Conservation (phyloP, 176 grass and related monocot species). For the Elymus sibiricus region DNA sequence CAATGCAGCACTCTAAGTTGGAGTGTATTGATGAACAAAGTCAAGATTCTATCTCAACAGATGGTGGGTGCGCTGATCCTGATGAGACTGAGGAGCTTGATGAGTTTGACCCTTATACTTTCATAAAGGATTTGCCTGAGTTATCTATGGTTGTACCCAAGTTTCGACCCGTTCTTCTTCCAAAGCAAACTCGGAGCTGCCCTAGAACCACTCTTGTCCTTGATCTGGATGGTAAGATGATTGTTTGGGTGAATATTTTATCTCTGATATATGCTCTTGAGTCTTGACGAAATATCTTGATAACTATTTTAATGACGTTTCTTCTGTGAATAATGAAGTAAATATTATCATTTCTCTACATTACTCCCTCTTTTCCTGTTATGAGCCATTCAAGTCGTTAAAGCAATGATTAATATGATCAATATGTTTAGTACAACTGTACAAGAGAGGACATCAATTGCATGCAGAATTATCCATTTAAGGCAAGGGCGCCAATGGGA, state of each 20-base stretch:
- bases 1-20: slow-evolving; percentile 76
- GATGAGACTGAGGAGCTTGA: slow-evolving; percentile 60
- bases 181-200: slow-evolving; percentile 95
- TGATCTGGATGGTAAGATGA: slow-evolving; percentile 84
- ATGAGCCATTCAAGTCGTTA: neutral
- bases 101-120: slow-evolving; percentile 78
- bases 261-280: neutral
- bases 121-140: slow-evolving; percentile 85
- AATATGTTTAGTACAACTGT: neutral
- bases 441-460: neutral
- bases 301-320: neutral
- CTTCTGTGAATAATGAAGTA: neutral
- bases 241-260: neutral
- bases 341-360: neutral
- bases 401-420: neutral
- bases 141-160: slow-evolving; percentile 81
- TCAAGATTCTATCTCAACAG: slow-evolving; percentile 70
- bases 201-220: slow-evolving; percentile 80
- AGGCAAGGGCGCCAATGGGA: neutral
- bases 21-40: slow-evolving; percentile 84
- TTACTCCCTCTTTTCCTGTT: neutral
- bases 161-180: slow-evolving; percentile 84
- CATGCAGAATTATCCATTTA: neutral
- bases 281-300: neutral
- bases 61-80: slow-evolving; percentile 45